Evolutionary conservation across 2,329 filamentous ascomycete genomes (phyloP), one percentile per base, ranked within the genome.

Genomic region (Fusarium euwallaceae): DNA sequence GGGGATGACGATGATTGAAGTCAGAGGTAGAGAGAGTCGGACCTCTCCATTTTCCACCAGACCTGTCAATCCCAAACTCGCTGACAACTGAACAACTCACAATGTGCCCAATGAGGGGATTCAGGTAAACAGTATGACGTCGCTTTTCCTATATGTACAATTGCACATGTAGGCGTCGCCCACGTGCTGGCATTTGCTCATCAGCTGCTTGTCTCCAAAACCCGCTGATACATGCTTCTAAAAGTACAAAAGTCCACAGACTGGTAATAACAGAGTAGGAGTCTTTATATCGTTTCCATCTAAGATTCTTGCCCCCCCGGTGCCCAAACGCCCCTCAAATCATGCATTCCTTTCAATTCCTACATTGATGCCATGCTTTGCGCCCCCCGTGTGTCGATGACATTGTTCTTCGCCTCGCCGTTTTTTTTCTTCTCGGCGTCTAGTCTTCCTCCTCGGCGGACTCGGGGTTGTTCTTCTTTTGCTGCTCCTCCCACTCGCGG

Each of bases 401-500:
- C 58, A 61, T 53, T 53, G 34, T 22, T 39, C 32, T 59, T 37
- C 34, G 36, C 66, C 55, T 64, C 51, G 16, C 51, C 51, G 16
- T 55, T 55, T 55, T 32, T 14, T 48, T 27, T 34, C n/a, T 39
- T 60, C 14, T 66, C 37, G 34, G 16, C 63, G 34, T 78, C 75
- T 80, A 83, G 34, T 83, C 81, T 29, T 83, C 81, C 34, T 83
- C 81, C 66, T 82, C 80, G 43, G 80, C 72, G 67, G 82, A 78
- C 58, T 84, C 83, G 12, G 81, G 75, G 37, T 82, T 80, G 34
- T 84, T 77, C 68, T 83, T 81, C 55, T 84, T 80, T 72, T 83
- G 82, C 75, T 85, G 80, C 78, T 89, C 87, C 75, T 90, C 88
- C 84, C 83, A 85, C 76, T 88, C 87, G 79, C 84, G 85, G 56